Evolutionary conservation across 1,139 yeast genomes (phyloP).

Genomic region (Saccharomyces hybrid): DNA sequence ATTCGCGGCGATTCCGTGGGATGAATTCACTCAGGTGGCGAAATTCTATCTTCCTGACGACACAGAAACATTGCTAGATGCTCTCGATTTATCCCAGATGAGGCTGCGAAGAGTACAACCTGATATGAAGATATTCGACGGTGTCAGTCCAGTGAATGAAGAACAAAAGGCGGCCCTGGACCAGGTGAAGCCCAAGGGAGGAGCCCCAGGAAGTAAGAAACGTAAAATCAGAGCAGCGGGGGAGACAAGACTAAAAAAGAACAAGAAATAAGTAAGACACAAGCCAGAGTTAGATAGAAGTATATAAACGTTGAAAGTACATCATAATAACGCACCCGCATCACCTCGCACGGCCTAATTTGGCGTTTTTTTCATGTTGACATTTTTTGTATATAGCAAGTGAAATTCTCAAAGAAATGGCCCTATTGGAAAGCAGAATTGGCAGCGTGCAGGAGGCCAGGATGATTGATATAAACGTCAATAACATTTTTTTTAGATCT

Average conservation of each 20-base stretch:
- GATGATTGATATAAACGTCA: constrained; percentile 28
- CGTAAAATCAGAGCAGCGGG: constrained; percentile 65
- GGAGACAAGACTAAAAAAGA: constrained; percentile 46
- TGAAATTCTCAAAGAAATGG: not conserved
- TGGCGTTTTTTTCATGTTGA: not conserved
- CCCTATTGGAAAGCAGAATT: not conserved
- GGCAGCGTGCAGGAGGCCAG: not conserved
- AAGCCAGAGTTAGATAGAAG: not conserved
- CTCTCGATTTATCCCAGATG: constrained; percentile 42
- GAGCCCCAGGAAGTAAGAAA: constrained; percentile 32
- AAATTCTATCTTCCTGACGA: constrained; percentile 61
- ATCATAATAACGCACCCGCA: not conserved
- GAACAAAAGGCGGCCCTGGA: constrained; percentile 5
- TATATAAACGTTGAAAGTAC: not conserved
- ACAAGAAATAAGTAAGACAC: constrained; percentile 1
- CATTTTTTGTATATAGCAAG: not conserved
- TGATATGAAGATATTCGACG: not conserved
- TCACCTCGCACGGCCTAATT: not conserved
- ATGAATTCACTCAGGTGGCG: constrained; percentile 48
- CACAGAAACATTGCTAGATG: constrained; percentile 54
- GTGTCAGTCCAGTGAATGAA: not conserved
- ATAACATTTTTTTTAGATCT: constrained; percentile 51
- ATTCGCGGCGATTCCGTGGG: constrained; percentile 84
- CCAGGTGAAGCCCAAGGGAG: constrained; percentile 9
- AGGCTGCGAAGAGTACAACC: constrained; percentile 1